Evolutionary conservation across 2,329 filamentous ascomycete genomes (phyloP).

Genomic region (Aspergillus pseudoglaucus): DNA sequence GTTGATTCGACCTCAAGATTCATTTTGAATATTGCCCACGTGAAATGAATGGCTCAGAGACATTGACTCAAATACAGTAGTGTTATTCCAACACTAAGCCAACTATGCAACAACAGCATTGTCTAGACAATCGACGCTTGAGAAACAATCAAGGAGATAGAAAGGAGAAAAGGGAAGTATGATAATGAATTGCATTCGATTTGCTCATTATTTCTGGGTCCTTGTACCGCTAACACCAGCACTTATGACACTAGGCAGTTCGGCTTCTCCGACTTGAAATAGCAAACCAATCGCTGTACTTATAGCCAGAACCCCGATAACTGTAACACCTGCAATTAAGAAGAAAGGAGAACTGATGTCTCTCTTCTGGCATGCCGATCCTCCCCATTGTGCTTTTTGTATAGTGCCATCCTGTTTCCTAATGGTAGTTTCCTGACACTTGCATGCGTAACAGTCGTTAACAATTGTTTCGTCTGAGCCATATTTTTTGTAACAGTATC

Average conservation of each 20-base stretch:
- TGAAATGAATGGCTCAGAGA: no score
- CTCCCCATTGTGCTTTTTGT: conserved; percentile 71
- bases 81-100: no score
- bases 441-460: conserved; percentile 68
- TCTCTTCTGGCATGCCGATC: conserved; percentile 80
- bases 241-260: conserved; percentile 89
- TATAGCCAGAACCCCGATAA: conserved; percentile 63
- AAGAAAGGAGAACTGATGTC: conserved; percentile 87
- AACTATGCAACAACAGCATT: no score
- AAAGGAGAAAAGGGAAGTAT: conserved; percentile 7
- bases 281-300: conserved; percentile 69
- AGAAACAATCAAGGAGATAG: neutral
- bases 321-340: conserved; percentile 68
- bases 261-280: conserved; percentile 76
- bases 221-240: conserved; percentile 76
- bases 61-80: no score
- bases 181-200: neutral
- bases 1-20: no score
- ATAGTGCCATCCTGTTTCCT: conserved; percentile 41
- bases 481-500: conserved; percentile 65
- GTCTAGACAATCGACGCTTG: no score
- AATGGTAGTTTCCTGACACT: conserved; percentile 58
- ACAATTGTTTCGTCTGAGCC: conserved; percentile 31
- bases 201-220: conserved; percentile 32
- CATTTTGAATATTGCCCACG: no score